These are phyloP conservation scores for Daedaleopsis sinensis DNA, from an alignment of 768 basidiomycete genomes.

Conservation along the genomic window DNA sequence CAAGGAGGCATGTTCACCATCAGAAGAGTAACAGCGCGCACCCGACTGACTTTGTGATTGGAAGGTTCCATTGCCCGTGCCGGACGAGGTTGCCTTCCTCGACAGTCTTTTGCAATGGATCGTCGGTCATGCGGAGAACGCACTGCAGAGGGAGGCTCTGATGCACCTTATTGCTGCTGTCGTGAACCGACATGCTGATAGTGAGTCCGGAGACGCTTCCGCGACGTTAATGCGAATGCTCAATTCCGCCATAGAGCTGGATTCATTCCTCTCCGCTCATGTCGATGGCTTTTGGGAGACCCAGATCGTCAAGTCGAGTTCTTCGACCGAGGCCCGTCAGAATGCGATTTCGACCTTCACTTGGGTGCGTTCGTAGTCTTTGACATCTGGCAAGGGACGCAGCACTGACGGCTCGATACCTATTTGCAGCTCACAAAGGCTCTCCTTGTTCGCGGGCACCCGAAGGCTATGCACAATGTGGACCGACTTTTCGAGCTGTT, in stretches of 20 bases:
- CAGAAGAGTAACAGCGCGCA: not conserved
- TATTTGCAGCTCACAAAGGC: constrained; percentile 70
- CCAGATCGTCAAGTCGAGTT: constrained; percentile 43
- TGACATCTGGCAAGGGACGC: too few species aligned
- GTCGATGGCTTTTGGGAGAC: constrained; percentile 52
- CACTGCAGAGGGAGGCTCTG: constrained; percentile 56
- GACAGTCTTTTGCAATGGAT: constrained; percentile 62
- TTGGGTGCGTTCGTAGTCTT: constrained; percentile 50
- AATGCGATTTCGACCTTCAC: constrained; percentile 63
- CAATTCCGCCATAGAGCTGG: constrained; percentile 43
- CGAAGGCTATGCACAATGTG: constrained; percentile 55
- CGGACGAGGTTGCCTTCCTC: constrained; percentile 53
- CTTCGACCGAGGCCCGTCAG: constrained; percentile 43
- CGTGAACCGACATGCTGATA: constrained; percentile 77
- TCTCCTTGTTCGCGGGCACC: constrained; percentile 75
- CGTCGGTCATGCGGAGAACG: constrained; percentile 47
- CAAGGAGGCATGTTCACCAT: constrained; percentile 55
- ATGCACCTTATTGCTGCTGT: constrained; percentile 63
- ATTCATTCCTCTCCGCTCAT: constrained; percentile 45
- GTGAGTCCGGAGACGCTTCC: constrained; percentile 41
- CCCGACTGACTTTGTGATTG: constrained; percentile 6
- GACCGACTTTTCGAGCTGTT: constrained; percentile 73
- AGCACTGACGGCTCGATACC: not conserved
- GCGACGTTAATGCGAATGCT: constrained; percentile 2
- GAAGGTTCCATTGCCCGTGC: constrained; percentile 57